Evolutionary conservation across 192 early-diverging fungal genomes (phyloP), one percentile per base, ranked within the genome.

Genomic region (Globomyces pollinis-pini): DNA sequence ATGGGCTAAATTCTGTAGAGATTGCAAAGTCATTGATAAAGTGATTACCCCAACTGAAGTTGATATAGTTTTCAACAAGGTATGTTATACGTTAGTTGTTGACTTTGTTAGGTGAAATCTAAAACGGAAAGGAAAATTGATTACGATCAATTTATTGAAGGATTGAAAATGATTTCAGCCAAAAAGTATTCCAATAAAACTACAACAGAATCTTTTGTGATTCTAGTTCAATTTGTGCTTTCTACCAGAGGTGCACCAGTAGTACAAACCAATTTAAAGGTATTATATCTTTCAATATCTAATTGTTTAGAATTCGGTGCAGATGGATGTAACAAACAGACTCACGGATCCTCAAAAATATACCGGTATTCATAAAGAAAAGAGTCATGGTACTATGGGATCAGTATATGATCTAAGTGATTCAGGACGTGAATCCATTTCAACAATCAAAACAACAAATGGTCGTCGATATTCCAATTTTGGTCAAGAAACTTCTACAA

Each of bases 51-150:
- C 65, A 33, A 80, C 72, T 13, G 77, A 80, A 50, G 64, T 70
- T 57, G 77, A 80, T 51, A 80, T 80, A 58, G 60, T 72, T 57
- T 80, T 80, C 65, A 69, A 71, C 62, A 76, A 80, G 53, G 33
- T 47, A n/a, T n/a, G n/a, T n/a, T n/a, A n/a, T n/a, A n/a, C n/a
- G n/a, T n/a, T n/a, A n/a, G n/a, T n/a, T n/a, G n/a, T n/a, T n/a
- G n/a, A n/a, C n/a, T n/a, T n/a, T n/a, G n/a, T n/a, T n/a, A 62
- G 3, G 70, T 75, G 54, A 80, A 80, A 62, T 61, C 57, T 39
- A 80, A 68, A 57, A 70, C 67, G 4, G 66, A 62, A 32, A 65
- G 77, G 26, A 65, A 67, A 34, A 54, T 79, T 16, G 65, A 67
- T 34, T 79, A 62, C 38, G 53, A 57, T 30, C 52, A 64, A 13